Base-by-base conservation (phyloP, 768 basidiomycete genomes). In the Grammothele lineata region DNA sequence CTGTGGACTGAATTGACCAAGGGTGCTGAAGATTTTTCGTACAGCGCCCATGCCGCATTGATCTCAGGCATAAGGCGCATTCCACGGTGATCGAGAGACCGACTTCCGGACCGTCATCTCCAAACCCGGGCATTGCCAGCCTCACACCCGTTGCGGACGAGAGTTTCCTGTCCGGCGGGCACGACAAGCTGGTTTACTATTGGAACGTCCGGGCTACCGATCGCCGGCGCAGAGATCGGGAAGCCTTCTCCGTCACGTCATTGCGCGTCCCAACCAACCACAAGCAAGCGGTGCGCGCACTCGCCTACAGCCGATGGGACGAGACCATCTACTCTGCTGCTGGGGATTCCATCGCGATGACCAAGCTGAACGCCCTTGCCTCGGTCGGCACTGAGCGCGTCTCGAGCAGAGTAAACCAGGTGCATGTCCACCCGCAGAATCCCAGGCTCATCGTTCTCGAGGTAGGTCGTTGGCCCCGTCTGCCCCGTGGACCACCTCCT, bases 121-220 rank as follows among this genome's bases (percentile, higher is more conserved):
- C 48, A 1, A 60, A 58, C 39, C 58, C 48, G 25, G 70, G 72
- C 38, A 64, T 77, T 24, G 72, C 62, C 44, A 69, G 72, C 59
- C 70, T 78, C 53, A 67, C 72, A 47, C 62, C 71, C 35, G 61
- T 67, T 46, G 49, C 44, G 48, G 61, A 57, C 52, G 54, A 58
- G 21, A 62, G 57, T 56, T 78, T 80, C 60, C 66, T 77, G 46
- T 70, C 75, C 27, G 76, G 75, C 43, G 75, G 73, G 23, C 65
- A 71, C 54, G 74, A 78, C 61, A 71, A 72, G 57, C 58, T 57
- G 37, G 60, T 75, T 33, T 63, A 68, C 51, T 54, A 71, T 41
- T 76, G 76, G 73, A 65, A 58, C 37, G 53, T 63, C 18, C 8
- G 6, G 35, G 8, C 18, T 17, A 30, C 27, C 27, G 35, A 36